Percentiles rank a stretch among this genome's conserved stretches.
phyloP scores from a whole-genome alignment of 2,329 filamentous ascomycete genomes.

The Alternaria burnsii region DNA sequence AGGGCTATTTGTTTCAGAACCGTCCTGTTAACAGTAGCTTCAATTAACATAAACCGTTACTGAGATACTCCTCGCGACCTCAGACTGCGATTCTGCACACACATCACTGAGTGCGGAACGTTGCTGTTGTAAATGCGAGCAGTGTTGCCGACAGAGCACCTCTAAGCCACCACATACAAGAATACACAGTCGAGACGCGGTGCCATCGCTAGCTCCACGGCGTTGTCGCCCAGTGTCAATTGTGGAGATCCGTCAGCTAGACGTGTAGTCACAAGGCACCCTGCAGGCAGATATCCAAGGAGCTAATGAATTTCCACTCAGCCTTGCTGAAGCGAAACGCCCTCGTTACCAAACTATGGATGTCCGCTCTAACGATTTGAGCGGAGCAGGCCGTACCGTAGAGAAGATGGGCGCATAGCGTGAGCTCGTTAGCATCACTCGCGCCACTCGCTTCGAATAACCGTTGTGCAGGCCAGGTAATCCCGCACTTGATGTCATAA shows the following conservation, averaged over 20 bases:
- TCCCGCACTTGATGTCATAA: constrained; percentile 38
- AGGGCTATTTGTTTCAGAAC: background rate
- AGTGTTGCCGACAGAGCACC: constrained; percentile 30
- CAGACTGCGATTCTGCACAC: background rate
- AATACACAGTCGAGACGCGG: constrained; percentile 39
- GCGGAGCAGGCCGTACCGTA: constrained; percentile 35
- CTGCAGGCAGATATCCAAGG: constrained; percentile 13
- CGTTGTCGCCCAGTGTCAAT: constrained; percentile 28
- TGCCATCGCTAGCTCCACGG: constrained; percentile 40
- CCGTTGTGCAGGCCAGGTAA: constrained; percentile 27
- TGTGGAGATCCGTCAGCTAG: constrained; percentile 29
- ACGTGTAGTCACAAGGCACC: constrained; percentile 17
- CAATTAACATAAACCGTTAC: background rate
- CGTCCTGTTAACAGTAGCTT: background rate
- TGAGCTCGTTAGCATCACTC: constrained; percentile 20
- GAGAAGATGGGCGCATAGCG: constrained; percentile 29
- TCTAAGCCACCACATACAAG: constrained; percentile 32
- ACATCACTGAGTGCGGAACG: constrained; percentile 16
- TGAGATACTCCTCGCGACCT: background rate
- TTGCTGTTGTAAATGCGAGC: constrained; percentile 33
- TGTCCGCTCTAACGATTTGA: constrained; percentile 21
- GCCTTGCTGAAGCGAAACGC: constrained; percentile 17
- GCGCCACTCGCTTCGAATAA: constrained; percentile 35
- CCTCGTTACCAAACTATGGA: constrained; percentile 25
- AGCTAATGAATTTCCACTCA: constrained; percentile 6